These are phyloP conservation scores for Candida tallmaniae DNA, from an alignment of 805 yeast species.

Conservation along the genomic window DNA sequence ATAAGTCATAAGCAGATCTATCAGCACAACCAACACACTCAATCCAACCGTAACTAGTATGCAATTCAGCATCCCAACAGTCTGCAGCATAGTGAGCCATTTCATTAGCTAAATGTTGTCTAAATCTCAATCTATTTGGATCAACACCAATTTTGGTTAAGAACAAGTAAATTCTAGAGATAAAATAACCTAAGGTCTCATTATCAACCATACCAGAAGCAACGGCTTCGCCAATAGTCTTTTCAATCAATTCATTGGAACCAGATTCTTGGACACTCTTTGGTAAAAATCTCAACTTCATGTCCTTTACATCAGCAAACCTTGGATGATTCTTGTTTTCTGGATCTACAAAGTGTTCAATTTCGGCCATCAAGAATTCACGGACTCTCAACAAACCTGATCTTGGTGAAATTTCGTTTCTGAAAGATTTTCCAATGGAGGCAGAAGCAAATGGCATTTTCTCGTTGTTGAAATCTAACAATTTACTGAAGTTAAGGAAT, in stretches of 20 bases:
- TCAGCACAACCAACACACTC: conserved; percentile 99
- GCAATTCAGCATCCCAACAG: conserved; percentile 99
- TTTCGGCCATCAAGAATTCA: conserved; percentile 99
- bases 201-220: conserved; percentile 84
- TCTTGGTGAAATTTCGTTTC: conserved; percentile 98
- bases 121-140: conserved; percentile 77
- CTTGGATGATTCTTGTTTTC: conserved; percentile 75
- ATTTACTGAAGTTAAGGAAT: conserved; percentile 89
- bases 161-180: conserved; percentile 88
- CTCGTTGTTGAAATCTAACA: conserved; percentile 90
- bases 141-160: conserved; percentile 88
- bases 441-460: conserved; percentile 99
- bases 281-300: conserved; percentile 75
- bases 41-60: conserved; percentile 97
- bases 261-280: conserved; percentile 87
- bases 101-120: conserved; percentile 98
- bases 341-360: conserved; percentile 98
- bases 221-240: conserved; percentile 90
- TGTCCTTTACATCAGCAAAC: conserved; percentile 70
- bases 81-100: conserved; percentile 99
- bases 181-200: conserved; percentile 94
- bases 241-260: conserved; percentile 57
- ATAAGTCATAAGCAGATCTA: conserved; percentile 95
- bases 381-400: conserved; percentile 97
- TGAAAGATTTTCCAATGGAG: conserved; percentile 95